These are phyloP conservation scores for Cinchona pubescens DNA, from an alignment of 257 asterid species.

Conservation along the genomic window DNA sequence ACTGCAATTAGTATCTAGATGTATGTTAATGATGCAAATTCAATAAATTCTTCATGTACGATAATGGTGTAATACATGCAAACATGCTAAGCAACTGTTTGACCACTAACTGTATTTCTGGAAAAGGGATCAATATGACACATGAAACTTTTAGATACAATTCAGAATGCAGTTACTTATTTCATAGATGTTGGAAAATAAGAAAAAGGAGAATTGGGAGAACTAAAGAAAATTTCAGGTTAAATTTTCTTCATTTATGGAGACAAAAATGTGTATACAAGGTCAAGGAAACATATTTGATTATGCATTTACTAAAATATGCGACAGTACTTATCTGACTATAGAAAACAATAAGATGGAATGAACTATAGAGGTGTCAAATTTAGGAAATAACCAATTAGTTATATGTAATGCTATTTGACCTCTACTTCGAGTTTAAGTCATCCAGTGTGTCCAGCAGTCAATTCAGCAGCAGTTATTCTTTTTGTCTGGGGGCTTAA, in stretches of 20 bases:
- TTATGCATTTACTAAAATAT: not conserved
- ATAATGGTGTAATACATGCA: not conserved
- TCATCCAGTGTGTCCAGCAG: not conserved
- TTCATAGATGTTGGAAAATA: not conserved
- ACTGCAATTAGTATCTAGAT: constrained; percentile 40
- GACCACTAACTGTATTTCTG: not conserved
- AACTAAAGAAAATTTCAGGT: not conserved
- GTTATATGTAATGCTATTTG: not conserved
- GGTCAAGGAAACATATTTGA: not conserved
- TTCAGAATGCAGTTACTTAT: not conserved
- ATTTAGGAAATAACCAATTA: not conserved
- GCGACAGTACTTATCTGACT: not conserved
- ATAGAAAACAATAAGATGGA: not conserved
- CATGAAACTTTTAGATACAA: not conserved
- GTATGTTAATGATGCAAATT: constrained; percentile 5
- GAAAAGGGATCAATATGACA: not conserved
- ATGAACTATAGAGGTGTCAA: no score
- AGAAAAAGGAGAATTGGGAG: not conserved
- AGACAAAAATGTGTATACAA: not conserved
- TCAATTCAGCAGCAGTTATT: not conserved
- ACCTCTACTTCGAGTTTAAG: not conserved
- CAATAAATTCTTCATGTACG: not conserved
- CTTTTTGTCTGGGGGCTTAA: not conserved
- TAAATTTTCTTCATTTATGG: not conserved
- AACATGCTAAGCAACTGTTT: not conserved